Evolutionary conservation across 139 green algal genomes (phyloP).

Genomic region (Tetradesmus obliquus): DNA sequence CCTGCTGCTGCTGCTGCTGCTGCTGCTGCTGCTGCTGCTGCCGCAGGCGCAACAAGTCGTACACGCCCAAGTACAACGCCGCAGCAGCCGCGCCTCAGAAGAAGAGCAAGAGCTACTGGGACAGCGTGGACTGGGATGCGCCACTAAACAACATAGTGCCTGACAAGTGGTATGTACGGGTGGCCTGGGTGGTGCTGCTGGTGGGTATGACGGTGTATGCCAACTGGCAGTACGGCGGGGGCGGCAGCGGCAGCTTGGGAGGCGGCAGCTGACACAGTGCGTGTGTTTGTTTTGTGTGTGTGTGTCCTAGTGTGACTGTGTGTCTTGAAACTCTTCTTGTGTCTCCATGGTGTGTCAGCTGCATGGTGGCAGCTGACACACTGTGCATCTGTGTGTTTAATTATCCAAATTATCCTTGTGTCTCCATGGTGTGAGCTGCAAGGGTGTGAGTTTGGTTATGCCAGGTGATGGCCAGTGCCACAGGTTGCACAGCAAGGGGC

Average conservation of each 20-base stretch:
- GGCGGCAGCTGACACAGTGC: not conserved
- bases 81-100: not conserved
- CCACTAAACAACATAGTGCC: conserved; percentile 45
- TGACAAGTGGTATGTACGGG: conserved; percentile 64
- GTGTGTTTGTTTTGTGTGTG: not conserved
- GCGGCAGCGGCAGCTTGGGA: not conserved
- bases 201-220: conserved; percentile 21
- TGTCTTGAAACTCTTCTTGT: no score
- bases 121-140: conserved; percentile 49
- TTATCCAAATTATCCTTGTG: no score
- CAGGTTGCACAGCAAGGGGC: no score
- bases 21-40: not conserved
- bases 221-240: conserved; percentile 18
- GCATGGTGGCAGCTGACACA: no score
- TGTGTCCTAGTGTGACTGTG: no score
- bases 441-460: no score
- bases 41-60: conserved; percentile 44
- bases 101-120: conserved; percentile 52
- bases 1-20: no score
- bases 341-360: no score
- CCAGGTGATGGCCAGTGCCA: no score
- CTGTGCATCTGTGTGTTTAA: no score
- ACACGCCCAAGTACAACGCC: conserved; percentile 38
- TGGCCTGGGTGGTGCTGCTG: conserved; percentile 46
- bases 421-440: no score